Percentiles rank a stretch among this genome's conserved stretches.
Conservation (phyloP, 139 green algal genomes). For the Coccomyxa sp. region DNA sequence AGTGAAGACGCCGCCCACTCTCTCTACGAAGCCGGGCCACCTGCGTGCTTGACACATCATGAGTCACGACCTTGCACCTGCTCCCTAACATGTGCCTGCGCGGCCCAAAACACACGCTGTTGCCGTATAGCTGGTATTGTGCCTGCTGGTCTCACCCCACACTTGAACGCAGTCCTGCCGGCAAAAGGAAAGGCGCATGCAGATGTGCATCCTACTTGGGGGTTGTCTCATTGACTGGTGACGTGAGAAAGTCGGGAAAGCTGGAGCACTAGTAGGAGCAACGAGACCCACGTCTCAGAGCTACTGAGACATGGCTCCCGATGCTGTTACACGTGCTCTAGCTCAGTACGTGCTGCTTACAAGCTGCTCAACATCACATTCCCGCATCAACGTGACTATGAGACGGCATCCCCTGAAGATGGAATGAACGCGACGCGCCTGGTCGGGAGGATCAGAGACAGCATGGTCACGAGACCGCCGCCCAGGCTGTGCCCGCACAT, state of each 20-base stretch:
- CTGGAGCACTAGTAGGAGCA: too few relatives aligned
- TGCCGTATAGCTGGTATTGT: not conserved
- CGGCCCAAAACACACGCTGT: not conserved
- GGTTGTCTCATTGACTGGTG: too few relatives aligned
- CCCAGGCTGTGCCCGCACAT: not conserved
- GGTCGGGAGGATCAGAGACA: not conserved
- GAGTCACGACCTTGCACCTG: not conserved
- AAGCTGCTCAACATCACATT: too few relatives aligned
- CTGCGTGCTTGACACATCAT: not conserved
- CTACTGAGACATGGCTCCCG: not conserved
- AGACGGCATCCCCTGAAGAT: not conserved
- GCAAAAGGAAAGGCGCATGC: not conserved
- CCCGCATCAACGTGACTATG: not conserved
- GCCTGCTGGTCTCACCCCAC: too few relatives aligned
- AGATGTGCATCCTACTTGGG: too few relatives aligned
- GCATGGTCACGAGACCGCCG: not conserved
- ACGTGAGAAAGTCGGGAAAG: too few relatives aligned
- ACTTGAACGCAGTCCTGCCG: too few relatives aligned
- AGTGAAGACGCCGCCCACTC: not conserved
- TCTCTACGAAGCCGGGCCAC: not conserved
- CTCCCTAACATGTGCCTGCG: not conserved
- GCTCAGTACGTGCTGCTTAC: not conserved
- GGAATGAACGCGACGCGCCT: not conserved
- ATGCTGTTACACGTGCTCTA: not conserved
- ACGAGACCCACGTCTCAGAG: too few relatives aligned